Base-by-base conservation (phyloP, 1,139 yeast species). In the Nadsonia commutata region DNA sequence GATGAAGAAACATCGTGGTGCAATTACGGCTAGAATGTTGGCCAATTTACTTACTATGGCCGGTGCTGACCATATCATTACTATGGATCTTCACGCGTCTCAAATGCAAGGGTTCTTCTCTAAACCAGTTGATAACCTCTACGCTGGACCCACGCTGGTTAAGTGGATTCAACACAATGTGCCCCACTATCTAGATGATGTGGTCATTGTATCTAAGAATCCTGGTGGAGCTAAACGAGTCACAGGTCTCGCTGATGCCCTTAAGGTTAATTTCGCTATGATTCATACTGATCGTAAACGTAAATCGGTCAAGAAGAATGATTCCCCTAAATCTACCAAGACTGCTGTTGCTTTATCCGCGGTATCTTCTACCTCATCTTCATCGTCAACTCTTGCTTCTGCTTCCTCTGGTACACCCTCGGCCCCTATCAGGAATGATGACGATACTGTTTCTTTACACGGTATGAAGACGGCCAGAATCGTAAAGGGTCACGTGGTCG, bases 61-160 rank as follows among this genome's bases (percentile, higher is more conserved):
- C 1, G 99, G 99, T 51, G 98, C 97, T 19, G 98, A 93, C 64
- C 99, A 90, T 66, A 94, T 90, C 50, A 93, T 90, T 37, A 84
- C 95, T 5, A 88, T 90, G 97, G 99, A 90, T 61, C 70, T 90
- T 54, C 98, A 93, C 60, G 98, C 98, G 21, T 80, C 95, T 37
- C 99, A 90, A 64, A 93, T 90, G 97, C 99, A 90, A 68, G 99
- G 99, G 13, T 90, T 93, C 59, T 90, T 90, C 68, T 77, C 94
- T 38, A 86, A 86, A 57, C 98, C 99, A 0, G 97, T 90, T 22
- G 99, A 90, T 63, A 90, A 90, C 62, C 68, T 90, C 50, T 86
- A 84, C 57, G 97, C 96, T 21, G 96, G 95, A 3, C 98, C 98
- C 40, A 85, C 95, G 39, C 72, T 93, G 52, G 97, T 95, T 20